Evolutionary conservation across 768 basidiomycete genomes (phyloP), one percentile per base, ranked within the genome.

Genomic region (Tephrocybe sp.): DNA sequence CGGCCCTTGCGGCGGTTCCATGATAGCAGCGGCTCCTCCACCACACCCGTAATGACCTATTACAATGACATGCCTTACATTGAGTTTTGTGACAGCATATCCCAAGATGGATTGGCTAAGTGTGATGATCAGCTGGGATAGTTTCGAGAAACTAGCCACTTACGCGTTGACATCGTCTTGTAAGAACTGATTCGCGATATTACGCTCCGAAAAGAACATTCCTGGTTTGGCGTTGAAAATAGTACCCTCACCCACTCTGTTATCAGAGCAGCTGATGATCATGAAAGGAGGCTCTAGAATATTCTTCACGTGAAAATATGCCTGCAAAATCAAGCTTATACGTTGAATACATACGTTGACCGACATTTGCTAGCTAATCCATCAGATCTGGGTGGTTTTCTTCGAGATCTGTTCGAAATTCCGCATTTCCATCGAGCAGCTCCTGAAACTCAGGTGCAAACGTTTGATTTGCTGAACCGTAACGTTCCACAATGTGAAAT

Each of bases 401-500:
- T 9, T 59, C 48, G 21, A 67, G 54, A 21, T 60, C 58, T 2
- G 62, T 54, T 20, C 64, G 58, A 63, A 73, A 73, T 9, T 59
- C 60, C 38, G 64, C 52, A 56, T 73, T 71, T 37, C 71, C 69
- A 4, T 60, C 58, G 8, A 61, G 50, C 15, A 73, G 65, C 5
- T 60, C 24, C 25, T 67, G 57, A 28, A 73, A 54, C 39, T 57
- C 62, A 24, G 63, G 48, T 34, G 43, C 57, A 40, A 30, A 48
- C 38, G 49, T 48, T 21, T 30, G 20, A 9, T 54, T 51, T 17
- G 51, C 41, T 9, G 63, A 61, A n/a, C 51, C 53, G 12, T 48
- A 30, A 24, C 55, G 54, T 26, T 59, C 57, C 30, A 60, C 36
- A 40, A 65, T 60, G 33, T 32, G 32, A 10, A 43, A 7, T 20